Percentiles rank a stretch among this genome's conserved stretches.
These are phyloP conservation scores for Lentinus tigrinus DNA, from an alignment of 768 basidiomycete species.

Conservation along the genomic window DNA sequence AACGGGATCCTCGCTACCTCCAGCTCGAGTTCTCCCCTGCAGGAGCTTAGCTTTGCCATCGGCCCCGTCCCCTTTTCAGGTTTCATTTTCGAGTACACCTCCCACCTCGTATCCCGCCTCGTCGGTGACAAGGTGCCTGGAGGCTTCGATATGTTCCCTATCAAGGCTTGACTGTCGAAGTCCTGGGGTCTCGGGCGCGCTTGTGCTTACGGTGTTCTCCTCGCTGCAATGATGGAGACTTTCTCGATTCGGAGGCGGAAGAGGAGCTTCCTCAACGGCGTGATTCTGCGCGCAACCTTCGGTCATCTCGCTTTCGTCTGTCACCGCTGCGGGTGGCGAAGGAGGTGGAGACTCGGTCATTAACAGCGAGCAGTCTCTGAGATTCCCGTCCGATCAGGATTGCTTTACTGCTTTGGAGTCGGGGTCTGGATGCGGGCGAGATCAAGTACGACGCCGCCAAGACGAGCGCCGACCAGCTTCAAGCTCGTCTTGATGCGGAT, in stretches of 20 bases:
- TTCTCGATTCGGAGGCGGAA: constrained; percentile 82
- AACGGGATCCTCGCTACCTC: constrained; percentile 96
- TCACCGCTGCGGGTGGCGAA: constrained; percentile 61
- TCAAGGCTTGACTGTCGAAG: constrained; percentile 87
- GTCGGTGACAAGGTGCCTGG: constrained; percentile 98
- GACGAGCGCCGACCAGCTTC: constrained; percentile 66
- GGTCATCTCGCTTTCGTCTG: constrained; percentile 79
- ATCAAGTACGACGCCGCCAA: constrained; percentile 87
- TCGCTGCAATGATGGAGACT: constrained; percentile 92
- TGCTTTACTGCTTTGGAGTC: constrained; percentile 87
- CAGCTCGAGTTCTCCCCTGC: constrained; percentile 93
- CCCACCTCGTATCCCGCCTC: constrained; percentile 85
- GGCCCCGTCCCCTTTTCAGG: constrained; percentile 80
- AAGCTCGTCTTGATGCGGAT: constrained; percentile 86
- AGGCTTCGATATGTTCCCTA: constrained; percentile 92
- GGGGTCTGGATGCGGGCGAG: constrained; percentile 98
- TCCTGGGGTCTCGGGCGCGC: constrained; percentile 92
- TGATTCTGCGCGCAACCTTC: constrained; percentile 91
- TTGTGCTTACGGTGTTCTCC: constrained; percentile 88
- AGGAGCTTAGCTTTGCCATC: constrained; percentile 89
- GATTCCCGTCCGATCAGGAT: constrained; percentile 93
- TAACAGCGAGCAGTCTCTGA: constrained; percentile 97
- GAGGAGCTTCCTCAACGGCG: constrained; percentile 91
- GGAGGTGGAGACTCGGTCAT: constrained; percentile 80
- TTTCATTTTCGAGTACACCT: constrained; percentile 90